Percentiles rank a stretch among this genome's conserved stretches.
These are phyloP conservation scores for Torrubiella hemipterigena DNA, from an alignment of 2,329 filamentous ascomycete genomes.

Conservation along the genomic window DNA sequence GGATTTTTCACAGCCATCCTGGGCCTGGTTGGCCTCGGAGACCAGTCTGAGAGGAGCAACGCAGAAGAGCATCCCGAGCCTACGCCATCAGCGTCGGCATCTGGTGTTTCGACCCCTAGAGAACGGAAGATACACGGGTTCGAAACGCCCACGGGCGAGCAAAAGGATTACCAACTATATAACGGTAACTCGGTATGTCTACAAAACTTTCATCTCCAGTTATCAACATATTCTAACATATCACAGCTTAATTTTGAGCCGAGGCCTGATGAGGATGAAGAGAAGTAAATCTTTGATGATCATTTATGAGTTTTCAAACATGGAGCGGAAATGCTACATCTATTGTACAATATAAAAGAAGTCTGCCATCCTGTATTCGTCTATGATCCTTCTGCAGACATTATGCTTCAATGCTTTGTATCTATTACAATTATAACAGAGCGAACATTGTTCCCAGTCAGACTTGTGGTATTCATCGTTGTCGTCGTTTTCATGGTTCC, in stretches of 20 bases:
- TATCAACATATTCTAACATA: conserved; percentile 14
- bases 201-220: background rate
- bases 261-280: conserved; percentile 45
- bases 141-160: conserved; percentile 36
- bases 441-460: too few species aligned
- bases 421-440: too few species aligned
- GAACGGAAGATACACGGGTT: conserved; percentile 12
- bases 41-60: conserved; percentile 2
- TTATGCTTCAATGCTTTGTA: too few species aligned
- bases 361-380: too few species aligned
- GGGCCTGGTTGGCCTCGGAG: conserved; percentile 16
- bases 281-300: conserved; percentile 9
- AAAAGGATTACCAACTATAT: conserved; percentile 61
- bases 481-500: too few species aligned
- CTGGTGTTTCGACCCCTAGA: background rate
- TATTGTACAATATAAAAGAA: conserved; percentile 11
- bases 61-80: background rate
- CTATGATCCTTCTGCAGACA: too few species aligned
- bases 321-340: conserved; percentile 7
- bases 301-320: background rate
- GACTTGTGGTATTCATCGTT: too few species aligned
- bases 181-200: conserved; percentile 78
- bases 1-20: conserved; percentile 24
- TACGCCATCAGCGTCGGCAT: background rate
- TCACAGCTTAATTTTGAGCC: conserved; percentile 56